phyloP scores from a whole-genome alignment of 23 red algal genomes.

The Gracilariopsis chorda region DNA sequence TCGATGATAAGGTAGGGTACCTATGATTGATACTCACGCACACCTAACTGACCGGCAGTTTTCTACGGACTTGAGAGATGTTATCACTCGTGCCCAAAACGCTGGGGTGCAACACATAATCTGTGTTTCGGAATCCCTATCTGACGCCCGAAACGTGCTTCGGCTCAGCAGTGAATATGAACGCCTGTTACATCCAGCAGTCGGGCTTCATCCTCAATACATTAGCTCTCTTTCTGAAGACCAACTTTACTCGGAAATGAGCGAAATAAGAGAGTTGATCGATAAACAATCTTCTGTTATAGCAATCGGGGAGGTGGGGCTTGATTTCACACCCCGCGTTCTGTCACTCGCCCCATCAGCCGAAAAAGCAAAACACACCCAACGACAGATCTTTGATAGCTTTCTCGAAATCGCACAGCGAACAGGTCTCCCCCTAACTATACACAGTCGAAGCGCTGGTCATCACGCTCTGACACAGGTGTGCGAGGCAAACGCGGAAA shows the following conservation, averaged over 20 bases:
- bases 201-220: constrained; percentile 61
- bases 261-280: background rate
- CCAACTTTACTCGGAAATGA: background rate
- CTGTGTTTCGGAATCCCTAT: constrained; percentile 37
- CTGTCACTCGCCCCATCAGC: background rate
- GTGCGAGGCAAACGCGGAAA: background rate
- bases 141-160: constrained; percentile 8
- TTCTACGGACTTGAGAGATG: constrained; percentile 32
- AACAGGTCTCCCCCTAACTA: constrained; percentile 13
- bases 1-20: too few relatives aligned
- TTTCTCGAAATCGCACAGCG: constrained; percentile 14
- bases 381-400: background rate
- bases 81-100: constrained; percentile 22
- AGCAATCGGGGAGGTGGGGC: constrained; percentile 68
- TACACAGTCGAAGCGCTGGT: constrained; percentile 60
- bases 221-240: constrained; percentile 4
- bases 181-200: constrained; percentile 5
- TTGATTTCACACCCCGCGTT: constrained; percentile 64
- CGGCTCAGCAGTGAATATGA: constrained; percentile 6
- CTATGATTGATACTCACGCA: constrained; percentile 72
- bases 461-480: constrained; percentile 18
- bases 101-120: constrained; percentile 20
- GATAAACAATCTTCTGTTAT: constrained; percentile 10
- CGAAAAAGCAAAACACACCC: background rate
- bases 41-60: constrained; percentile 51